These are phyloP conservation scores for Apophysomyces elegans DNA, from an alignment of 371 early-diverging fungal genomes.

Conservation along the genomic window DNA sequence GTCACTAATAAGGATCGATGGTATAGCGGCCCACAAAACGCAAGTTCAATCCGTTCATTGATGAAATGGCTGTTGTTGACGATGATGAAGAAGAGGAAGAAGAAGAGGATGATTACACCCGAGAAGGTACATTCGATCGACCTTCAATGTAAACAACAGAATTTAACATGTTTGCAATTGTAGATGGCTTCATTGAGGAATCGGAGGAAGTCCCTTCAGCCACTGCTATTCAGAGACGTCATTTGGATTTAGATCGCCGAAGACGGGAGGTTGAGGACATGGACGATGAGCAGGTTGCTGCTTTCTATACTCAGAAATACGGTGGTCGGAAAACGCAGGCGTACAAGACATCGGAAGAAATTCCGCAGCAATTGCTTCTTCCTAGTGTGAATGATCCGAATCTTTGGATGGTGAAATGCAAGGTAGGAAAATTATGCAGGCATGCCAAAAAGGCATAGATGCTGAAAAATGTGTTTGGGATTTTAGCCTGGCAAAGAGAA, in stretches of 20 bases:
- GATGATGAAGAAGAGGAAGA: conserved; percentile 73
- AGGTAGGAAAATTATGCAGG: conserved; percentile 38
- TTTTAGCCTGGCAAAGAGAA: conserved; percentile 85
- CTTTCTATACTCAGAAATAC: conserved; percentile 78
- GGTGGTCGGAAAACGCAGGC: conserved; percentile 63
- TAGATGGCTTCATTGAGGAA: conserved; percentile 76
- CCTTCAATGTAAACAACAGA: background rate
- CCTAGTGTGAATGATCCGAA: conserved; percentile 92
- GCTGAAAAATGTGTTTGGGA: background rate
- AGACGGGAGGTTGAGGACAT: conserved; percentile 70
- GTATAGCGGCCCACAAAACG: conserved; percentile 49
- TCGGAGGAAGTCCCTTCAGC: conserved; percentile 69
- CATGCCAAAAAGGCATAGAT: background rate
- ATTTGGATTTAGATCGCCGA: conserved; percentile 73
- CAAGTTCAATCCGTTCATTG: conserved; percentile 56
- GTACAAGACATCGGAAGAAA: conserved; percentile 70
- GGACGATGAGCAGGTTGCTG: conserved; percentile 88
- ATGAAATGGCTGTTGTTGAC: conserved; percentile 64
- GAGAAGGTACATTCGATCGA: conserved; percentile 45
- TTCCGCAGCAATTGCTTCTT: conserved; percentile 80
- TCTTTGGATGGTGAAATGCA: conserved; percentile 93
- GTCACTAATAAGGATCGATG: background rate
- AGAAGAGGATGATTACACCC: conserved; percentile 70
- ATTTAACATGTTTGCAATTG: background rate
- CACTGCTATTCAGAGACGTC: conserved; percentile 50